Percentiles rank a stretch among this genome's conserved stretches.
These are phyloP conservation scores for Bruguiera sexangula DNA, from an alignment of 345 rosid genomes.

Conservation along the genomic window DNA sequence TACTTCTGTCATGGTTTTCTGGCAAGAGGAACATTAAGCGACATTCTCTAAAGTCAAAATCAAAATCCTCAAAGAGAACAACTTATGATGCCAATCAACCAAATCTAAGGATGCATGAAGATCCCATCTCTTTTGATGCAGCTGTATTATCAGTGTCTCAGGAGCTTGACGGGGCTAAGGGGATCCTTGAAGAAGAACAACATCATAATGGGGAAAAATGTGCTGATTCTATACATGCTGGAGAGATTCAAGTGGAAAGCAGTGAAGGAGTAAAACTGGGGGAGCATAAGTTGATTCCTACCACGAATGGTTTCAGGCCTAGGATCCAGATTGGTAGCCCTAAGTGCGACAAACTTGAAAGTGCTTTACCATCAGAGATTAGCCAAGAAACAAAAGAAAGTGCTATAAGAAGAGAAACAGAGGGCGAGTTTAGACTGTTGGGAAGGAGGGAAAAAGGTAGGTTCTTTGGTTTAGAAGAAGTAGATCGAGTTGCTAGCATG, in stretches of 20 bases:
- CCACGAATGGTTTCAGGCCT: constrained; percentile 23
- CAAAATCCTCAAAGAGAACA: constrained; percentile 34
- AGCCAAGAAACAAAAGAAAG: constrained; percentile 41
- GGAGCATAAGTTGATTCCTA: constrained; percentile 19
- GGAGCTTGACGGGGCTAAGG: constrained; percentile 43
- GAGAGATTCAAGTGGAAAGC: constrained; percentile 47
- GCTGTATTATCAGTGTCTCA: constrained; percentile 61
- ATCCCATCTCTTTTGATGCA: constrained; percentile 68
- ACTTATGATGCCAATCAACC: constrained; percentile 31
- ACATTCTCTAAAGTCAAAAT: constrained; percentile 39
- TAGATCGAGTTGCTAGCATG: constrained; percentile 42
- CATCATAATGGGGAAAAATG: constrained; percentile 20
- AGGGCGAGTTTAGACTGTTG: constrained; percentile 61
- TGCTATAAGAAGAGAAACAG: constrained; percentile 67
- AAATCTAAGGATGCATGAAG: constrained; percentile 25
- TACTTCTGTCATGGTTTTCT: constrained; percentile 44
- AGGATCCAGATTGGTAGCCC: constrained; percentile 10
- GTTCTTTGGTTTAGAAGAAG: constrained; percentile 44
- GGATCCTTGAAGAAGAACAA: constrained; percentile 47
- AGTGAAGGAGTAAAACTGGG: constrained; percentile 6
- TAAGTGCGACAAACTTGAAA: constrained; percentile 14
- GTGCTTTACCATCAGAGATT: constrained; percentile 29
- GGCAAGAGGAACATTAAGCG: constrained; percentile 39
- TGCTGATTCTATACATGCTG: constrained; percentile 26
- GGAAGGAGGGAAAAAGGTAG: constrained; percentile 58